Conservation (phyloP, 2,329 filamentous ascomycete genomes). For the Aspergillus pseudoterreus region DNA sequence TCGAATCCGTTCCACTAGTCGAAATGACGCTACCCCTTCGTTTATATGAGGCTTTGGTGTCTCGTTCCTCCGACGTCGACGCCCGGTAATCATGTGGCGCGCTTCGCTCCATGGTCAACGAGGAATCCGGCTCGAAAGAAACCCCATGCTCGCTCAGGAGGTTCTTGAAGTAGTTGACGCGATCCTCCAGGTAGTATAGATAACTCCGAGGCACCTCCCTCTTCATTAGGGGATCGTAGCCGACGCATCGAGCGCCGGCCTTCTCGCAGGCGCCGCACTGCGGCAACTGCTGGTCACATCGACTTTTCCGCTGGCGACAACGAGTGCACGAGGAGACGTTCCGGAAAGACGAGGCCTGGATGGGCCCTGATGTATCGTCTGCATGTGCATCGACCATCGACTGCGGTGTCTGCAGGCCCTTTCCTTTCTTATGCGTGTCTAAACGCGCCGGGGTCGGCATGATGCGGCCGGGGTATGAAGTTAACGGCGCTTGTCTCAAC, state of each 20-base stretch:
- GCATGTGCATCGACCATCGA: background rate
- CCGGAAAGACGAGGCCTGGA: conserved; percentile 48
- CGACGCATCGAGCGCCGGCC: conserved; percentile 76
- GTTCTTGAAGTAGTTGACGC: conserved; percentile 70
- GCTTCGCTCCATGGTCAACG: conserved; percentile 48
- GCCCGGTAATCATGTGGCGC: background rate
- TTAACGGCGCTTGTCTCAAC: background rate
- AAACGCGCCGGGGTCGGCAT: background rate
- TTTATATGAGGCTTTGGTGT: background rate
- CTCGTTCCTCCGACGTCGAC: background rate
- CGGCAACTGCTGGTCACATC: conserved; percentile 79
- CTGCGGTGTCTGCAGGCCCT: background rate
- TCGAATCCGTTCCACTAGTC: background rate
- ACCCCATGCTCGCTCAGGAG: conserved; percentile 64
- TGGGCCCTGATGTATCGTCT: background rate
- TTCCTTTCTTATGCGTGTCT: background rate
- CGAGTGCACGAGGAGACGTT: conserved; percentile 84
- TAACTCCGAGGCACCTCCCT: conserved; percentile 79
- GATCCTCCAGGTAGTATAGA: conserved; percentile 78
- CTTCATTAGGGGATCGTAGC: conserved; percentile 89
- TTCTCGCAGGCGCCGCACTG: conserved; percentile 82
- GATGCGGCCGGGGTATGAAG: background rate
- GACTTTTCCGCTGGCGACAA: conserved; percentile 78
- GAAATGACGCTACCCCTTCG: conserved; percentile 25
- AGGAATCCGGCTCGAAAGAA: conserved; percentile 60